Percentiles rank a stretch among this genome's conserved stretches.
These are phyloP conservation scores for Serendipita vermifera DNA, from an alignment of 768 basidiomycete genomes.

Conservation along the genomic window DNA sequence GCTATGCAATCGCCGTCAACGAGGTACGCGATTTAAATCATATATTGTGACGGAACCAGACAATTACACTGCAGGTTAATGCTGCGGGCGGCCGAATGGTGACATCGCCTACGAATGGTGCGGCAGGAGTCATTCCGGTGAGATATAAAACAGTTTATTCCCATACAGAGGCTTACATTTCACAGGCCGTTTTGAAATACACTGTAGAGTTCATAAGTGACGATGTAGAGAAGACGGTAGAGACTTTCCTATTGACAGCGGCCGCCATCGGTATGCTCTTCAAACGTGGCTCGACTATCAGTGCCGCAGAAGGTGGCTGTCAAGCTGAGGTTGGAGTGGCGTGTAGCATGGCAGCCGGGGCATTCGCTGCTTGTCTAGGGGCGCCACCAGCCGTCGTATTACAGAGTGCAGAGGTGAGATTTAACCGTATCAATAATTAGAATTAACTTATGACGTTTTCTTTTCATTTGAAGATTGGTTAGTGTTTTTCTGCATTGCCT, in stretches of 20 bases:
- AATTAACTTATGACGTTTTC: no score
- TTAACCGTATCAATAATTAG: no score
- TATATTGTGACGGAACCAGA: not conserved
- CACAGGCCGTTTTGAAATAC: constrained; percentile 69
- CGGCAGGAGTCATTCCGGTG: constrained; percentile 78
- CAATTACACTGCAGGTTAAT: constrained; percentile 53
- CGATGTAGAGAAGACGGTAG: constrained; percentile 74
- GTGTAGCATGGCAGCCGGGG: constrained; percentile 90
- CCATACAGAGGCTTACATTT: not conserved
- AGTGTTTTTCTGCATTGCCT: no score
- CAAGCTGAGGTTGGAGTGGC: constrained; percentile 96
- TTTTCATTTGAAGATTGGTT: no score
- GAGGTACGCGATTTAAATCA: constrained; percentile 29
- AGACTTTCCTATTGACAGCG: constrained; percentile 84
- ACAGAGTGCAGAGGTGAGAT: constrained; percentile 29
- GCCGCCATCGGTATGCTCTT: constrained; percentile 88
- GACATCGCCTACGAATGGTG: constrained; percentile 88
- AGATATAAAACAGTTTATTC: constrained; percentile 17
- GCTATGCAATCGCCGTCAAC: constrained; percentile 90
- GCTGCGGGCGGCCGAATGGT: constrained; percentile 88
- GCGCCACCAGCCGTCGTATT: constrained; percentile 72
- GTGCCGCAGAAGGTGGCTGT: constrained; percentile 87
- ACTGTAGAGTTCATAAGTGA: constrained; percentile 85
- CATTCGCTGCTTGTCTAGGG: constrained; percentile 91
- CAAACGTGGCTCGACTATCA: constrained; percentile 94